Evolutionary conservation across 768 basidiomycete genomes (phyloP).

Genomic region (Thelephora ganbajun): DNA sequence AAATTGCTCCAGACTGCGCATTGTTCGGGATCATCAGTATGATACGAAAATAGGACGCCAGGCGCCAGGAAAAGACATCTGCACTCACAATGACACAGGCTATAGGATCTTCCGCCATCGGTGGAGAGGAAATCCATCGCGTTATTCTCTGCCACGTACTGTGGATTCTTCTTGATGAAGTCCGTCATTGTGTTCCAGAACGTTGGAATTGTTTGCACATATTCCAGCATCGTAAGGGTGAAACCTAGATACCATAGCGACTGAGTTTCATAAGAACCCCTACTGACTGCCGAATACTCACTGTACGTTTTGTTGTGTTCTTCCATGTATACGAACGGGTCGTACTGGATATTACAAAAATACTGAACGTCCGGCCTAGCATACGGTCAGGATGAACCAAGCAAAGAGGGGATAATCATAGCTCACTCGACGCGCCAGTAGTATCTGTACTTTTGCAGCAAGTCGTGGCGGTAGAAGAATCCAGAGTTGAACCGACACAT

Average conservation of each 20-base stretch:
- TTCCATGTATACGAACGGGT: constrained; percentile 69
- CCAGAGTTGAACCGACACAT: constrained; percentile 73
- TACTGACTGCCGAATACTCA: constrained; percentile 9
- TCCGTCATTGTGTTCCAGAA: constrained; percentile 69
- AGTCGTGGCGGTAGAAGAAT: constrained; percentile 76
- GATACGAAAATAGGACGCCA: neutral
- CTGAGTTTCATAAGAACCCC: too few relatives aligned
- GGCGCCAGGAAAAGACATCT: neutral
- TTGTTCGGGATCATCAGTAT: neutral
- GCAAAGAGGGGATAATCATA: neutral
- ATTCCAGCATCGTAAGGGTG: constrained; percentile 69
- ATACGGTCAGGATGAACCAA: constrained; percentile 3
- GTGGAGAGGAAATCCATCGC: constrained; percentile 65
- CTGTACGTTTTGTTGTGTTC: constrained; percentile 77
- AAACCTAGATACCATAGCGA: constrained; percentile 33
- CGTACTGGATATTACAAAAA: constrained; percentile 59
- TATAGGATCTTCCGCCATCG: constrained; percentile 56
- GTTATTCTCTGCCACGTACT: constrained; percentile 48
- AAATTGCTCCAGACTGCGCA: constrained; percentile 82
- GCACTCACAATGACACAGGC: constrained; percentile 55
- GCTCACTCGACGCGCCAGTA: constrained; percentile 87
- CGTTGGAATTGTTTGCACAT: constrained; percentile 65
- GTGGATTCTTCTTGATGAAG: constrained; percentile 50
- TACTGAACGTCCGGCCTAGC: constrained; percentile 55
- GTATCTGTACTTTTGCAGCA: constrained; percentile 65